Evolutionary conservation across 257 asterid genomes (phyloP).

Genomic region (Linaria vulgaris): DNA sequence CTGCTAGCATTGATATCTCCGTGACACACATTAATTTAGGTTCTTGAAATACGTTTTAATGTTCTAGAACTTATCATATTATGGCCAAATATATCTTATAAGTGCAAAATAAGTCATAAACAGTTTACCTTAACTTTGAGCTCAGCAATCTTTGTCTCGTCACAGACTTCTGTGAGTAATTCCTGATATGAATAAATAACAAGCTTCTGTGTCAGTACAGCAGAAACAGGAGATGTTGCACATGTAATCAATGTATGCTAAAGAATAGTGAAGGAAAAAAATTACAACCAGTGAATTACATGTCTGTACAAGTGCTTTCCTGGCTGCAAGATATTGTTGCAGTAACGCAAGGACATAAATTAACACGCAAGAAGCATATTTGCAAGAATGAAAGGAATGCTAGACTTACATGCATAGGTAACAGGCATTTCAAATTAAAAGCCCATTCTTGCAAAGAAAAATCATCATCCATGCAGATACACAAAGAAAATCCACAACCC

Average conservation of each 20-base stretch:
- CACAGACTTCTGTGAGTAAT: slow-evolving; percentile 67
- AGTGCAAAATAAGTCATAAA: neutral
- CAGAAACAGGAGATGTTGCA: neutral
- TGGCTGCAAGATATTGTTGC: slow-evolving; percentile 14
- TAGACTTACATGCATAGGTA: slow-evolving; percentile 3
- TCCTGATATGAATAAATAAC: slow-evolving; percentile 41
- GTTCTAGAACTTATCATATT: slow-evolving; percentile 10
- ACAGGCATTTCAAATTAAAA: slow-evolving; percentile 1
- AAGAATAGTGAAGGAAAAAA: slow-evolving; percentile 19
- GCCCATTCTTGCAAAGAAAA: slow-evolving; percentile 7
- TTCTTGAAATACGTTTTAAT: slow-evolving; percentile 2
- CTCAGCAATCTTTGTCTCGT: slow-evolving; percentile 78
- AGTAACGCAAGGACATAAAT: slow-evolving; percentile 16
- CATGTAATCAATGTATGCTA: slow-evolving; percentile 6
- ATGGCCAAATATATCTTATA: slow-evolving; percentile 8
- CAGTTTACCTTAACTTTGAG: slow-evolving; percentile 67
- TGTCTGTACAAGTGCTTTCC: neutral
- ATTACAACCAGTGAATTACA: slow-evolving; percentile 14
- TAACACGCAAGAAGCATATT: slow-evolving; percentile 8
- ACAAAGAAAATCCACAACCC: neutral
- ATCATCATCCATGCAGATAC: slow-evolving; percentile 5
- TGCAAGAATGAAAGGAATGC: slow-evolving; percentile 17
- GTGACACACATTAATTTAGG: slow-evolving; percentile 2
- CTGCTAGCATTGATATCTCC: slow-evolving; percentile 6
- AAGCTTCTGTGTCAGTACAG: slow-evolving; percentile 24